Evolutionary conservation across 441 rosid genomes (phyloP).

Genomic region (Brassica balearica): DNA sequence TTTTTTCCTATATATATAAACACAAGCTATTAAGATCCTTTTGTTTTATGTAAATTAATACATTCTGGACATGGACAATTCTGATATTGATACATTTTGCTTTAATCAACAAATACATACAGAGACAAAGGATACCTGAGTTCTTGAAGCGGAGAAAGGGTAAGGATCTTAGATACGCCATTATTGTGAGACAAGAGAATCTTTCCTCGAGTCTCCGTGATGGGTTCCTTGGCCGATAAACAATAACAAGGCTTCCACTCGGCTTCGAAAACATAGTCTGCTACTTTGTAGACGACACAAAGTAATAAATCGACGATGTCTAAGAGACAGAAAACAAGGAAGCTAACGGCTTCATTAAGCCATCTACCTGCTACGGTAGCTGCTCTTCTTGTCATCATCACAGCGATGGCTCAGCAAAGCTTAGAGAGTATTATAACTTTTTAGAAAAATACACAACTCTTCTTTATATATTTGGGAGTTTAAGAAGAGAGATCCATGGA

Average conservation of each 20-base stretch:
- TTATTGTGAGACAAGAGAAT: slow-evolving; percentile 75
- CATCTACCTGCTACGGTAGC: slow-evolving; percentile 49
- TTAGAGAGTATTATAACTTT: slow-evolving; percentile 2
- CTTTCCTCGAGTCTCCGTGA: slow-evolving; percentile 63
- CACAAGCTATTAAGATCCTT: not conserved
- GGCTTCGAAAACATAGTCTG: slow-evolving; percentile 75
- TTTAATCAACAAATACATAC: not conserved
- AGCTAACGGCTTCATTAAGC: slow-evolving; percentile 69
- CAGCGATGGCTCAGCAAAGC: slow-evolving; percentile 46
- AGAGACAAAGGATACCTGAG: slow-evolving; percentile 32
- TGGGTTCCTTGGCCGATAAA: slow-evolving; percentile 66
- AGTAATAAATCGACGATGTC: slow-evolving; percentile 77
- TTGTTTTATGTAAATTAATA: not conserved
- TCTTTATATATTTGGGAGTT: slow-evolving; percentile 23
- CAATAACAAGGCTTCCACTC: slow-evolving; percentile 92
- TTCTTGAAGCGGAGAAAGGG: slow-evolving; percentile 42
- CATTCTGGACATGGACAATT: slow-evolving; percentile 3
- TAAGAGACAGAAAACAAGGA: slow-evolving; percentile 74
- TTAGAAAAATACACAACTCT: slow-evolving; percentile 16
- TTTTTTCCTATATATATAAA: not conserved
- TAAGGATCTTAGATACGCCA: slow-evolving; percentile 76
- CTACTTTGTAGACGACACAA: slow-evolving; percentile 68
- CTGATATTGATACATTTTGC: slow-evolving; percentile 19
- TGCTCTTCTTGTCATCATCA: slow-evolving; percentile 44
- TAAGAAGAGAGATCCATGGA: slow-evolving; percentile 27